phyloP scores from a whole-genome alignment of 306 rosid species.

The Lupinus albus region DNA sequence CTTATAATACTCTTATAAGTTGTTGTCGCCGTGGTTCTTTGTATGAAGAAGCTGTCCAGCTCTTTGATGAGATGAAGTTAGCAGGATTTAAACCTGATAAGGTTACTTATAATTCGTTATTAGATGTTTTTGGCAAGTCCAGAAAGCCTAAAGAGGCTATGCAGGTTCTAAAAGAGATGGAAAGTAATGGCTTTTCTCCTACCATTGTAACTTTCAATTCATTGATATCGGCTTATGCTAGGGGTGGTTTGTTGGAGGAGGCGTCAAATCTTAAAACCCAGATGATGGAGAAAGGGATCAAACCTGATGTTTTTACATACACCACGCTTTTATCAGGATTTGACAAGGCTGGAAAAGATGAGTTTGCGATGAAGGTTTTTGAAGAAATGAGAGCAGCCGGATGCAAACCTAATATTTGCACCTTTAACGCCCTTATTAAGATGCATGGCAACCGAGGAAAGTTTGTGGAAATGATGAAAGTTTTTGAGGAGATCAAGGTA shows the following conservation, averaged over 20 bases:
- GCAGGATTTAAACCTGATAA: neutral
- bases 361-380: slow-evolving; percentile 58
- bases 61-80: neutral
- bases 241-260: slow-evolving; percentile 80
- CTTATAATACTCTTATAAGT: slow-evolving; percentile 76
- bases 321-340: slow-evolving; percentile 86
- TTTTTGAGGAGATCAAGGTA: slow-evolving; percentile 69
- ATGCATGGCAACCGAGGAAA: slow-evolving; percentile 91
- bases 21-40: too few species aligned
- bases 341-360: slow-evolving; percentile 83
- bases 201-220: slow-evolving; percentile 74
- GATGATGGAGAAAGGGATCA: slow-evolving; percentile 75
- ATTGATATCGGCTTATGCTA: slow-evolving; percentile 75
- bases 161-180: too few species aligned
- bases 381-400: slow-evolving; percentile 71
- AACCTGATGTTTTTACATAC: slow-evolving; percentile 85
- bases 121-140: too few species aligned
- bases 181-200: slow-evolving; percentile 16
- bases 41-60: too few species aligned
- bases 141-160: too few species aligned
- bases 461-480: slow-evolving; percentile 84
- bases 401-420: slow-evolving; percentile 86
- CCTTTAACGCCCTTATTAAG: slow-evolving; percentile 87
- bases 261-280: slow-evolving; percentile 62
- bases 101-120: too few species aligned